A percentile compares a stretch with the other conserved stretches of the same genome.
Evolutionary conservation across 495 filamentous ascomycete species (phyloP).

Genomic region (Aspergillus sclerotioniger): DNA sequence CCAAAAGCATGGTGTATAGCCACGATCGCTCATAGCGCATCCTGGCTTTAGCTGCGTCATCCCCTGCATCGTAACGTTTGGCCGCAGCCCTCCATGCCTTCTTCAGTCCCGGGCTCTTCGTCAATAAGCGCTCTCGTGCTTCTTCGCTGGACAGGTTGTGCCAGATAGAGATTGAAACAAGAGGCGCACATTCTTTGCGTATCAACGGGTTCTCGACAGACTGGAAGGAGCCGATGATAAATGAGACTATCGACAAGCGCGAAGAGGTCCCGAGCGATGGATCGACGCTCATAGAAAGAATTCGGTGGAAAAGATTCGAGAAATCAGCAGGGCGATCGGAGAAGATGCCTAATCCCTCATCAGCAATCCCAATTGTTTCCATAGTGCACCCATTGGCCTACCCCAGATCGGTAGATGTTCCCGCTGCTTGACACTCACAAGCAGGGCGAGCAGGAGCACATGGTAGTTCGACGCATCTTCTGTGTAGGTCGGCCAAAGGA

Average conservation of each 20-base stretch:
- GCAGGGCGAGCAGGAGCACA: constrained; percentile 76
- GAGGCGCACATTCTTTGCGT: constrained; percentile 90
- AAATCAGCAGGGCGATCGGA: constrained; percentile 76
- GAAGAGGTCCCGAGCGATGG: constrained; percentile 65
- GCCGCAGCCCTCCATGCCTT: constrained; percentile 88
- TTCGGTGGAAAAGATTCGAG: constrained; percentile 83
- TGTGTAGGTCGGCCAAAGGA: constrained; percentile 89
- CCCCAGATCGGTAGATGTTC: constrained; percentile 88
- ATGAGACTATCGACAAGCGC: constrained; percentile 76
- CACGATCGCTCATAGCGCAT: constrained; percentile 91
- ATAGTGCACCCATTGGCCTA: constrained; percentile 31
- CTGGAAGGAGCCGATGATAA: constrained; percentile 89
- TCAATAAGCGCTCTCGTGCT: constrained; percentile 64
- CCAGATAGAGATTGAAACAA: constrained; percentile 95
- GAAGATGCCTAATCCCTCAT: constrained; percentile 61
- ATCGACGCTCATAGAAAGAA: constrained; percentile 87
- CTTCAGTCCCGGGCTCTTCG: constrained; percentile 64
- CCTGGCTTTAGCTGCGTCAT: constrained; percentile 73
- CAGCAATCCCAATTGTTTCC: constrained; percentile 8
- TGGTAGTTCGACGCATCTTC: constrained; percentile 90
- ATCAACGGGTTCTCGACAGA: constrained; percentile 87
- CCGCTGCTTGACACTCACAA: constrained; percentile 83
- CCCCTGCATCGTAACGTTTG: constrained; percentile 85
- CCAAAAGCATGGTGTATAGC: constrained; percentile 82
- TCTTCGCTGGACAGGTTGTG: constrained; percentile 78